Percentiles rank a stretch among this genome's conserved stretches.
phyloP scores from a whole-genome alignment of 2,329 filamentous ascomycete species.

The Thielaviopsis punctulata region DNA sequence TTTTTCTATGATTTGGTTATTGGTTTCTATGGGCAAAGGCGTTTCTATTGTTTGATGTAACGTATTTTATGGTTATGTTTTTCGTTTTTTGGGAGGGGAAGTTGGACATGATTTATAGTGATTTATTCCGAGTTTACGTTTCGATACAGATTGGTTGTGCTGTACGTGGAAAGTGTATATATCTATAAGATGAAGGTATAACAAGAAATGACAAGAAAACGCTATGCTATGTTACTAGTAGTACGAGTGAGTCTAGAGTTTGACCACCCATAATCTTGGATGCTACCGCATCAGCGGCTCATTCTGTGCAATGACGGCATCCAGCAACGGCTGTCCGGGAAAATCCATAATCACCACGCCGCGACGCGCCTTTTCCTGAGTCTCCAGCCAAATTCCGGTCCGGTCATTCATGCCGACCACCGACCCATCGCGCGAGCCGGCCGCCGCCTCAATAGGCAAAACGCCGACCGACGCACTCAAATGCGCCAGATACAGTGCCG shows the following conservation, averaged over 20 bases:
- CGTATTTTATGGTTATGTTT: background rate
- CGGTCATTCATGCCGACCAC: conserved; percentile 32
- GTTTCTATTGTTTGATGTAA: background rate
- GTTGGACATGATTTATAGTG: background rate
- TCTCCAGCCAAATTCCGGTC: conserved; percentile 27
- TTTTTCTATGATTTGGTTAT: background rate
- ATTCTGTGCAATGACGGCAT: conserved; percentile 27
- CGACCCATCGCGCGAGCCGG: conserved; percentile 25
- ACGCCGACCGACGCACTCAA: conserved; percentile 31
- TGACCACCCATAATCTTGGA: no score
- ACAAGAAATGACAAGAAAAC: background rate
- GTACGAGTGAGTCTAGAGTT: no score
- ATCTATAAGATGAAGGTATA: background rate
- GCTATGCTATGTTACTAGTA: background rate
- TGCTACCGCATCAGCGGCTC: conserved; percentile 13
- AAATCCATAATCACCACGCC: conserved; percentile 34
- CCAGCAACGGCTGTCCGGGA: conserved; percentile 26
- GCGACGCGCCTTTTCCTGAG: conserved; percentile 18
- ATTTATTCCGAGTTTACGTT: conserved; percentile 3
- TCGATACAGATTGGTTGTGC: conserved; percentile 1
- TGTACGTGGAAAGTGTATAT: background rate
- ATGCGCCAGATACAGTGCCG: conserved; percentile 29
- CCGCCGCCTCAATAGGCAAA: conserved; percentile 31
- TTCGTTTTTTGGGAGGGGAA: background rate
- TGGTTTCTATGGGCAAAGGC: background rate